These are phyloP conservation scores for Neurospora hispaniola DNA, from an alignment of 495 filamentous ascomycete species.

Conservation along the genomic window DNA sequence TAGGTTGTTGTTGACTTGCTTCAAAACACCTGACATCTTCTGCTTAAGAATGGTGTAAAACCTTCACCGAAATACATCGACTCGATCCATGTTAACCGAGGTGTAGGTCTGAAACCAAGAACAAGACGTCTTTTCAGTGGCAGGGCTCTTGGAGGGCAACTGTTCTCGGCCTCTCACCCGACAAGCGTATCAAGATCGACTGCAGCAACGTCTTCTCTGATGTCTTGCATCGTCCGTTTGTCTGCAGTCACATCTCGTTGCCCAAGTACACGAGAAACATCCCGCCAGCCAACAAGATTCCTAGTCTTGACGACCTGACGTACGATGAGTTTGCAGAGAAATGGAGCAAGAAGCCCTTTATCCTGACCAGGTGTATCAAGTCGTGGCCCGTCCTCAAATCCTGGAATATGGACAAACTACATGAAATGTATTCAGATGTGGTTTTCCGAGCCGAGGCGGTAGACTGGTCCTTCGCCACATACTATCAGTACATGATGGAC, in stretches of 20 bases:
- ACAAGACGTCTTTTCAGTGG: conserved; percentile 50
- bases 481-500: conserved; percentile 75
- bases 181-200: conserved; percentile 40
- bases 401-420: conserved; percentile 61
- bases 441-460: conserved; percentile 87
- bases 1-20: not conserved
- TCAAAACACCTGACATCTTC: not conserved
- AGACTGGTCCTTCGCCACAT: conserved; percentile 75
- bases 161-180: conserved; percentile 50
- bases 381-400: conserved; percentile 67
- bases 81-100: conserved; percentile 4
- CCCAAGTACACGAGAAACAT: conserved; percentile 58
- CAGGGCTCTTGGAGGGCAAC: conserved; percentile 80
- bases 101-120: conserved; percentile 15
- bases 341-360: conserved; percentile 80
- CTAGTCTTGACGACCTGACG: conserved; percentile 55
- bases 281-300: conserved; percentile 60
- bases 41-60: not conserved
- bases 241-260: conserved; percentile 68
- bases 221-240: conserved; percentile 80
- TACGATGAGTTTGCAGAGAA: conserved; percentile 59
- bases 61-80: not conserved
- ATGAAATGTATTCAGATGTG: conserved; percentile 50
- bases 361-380: conserved; percentile 75
- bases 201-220: conserved; percentile 86